Percentiles rank a stretch among this genome's conserved stretches.
phyloP scores from a whole-genome alignment of 371 early-diverging fungal species.

The Mucor saturninus region DNA sequence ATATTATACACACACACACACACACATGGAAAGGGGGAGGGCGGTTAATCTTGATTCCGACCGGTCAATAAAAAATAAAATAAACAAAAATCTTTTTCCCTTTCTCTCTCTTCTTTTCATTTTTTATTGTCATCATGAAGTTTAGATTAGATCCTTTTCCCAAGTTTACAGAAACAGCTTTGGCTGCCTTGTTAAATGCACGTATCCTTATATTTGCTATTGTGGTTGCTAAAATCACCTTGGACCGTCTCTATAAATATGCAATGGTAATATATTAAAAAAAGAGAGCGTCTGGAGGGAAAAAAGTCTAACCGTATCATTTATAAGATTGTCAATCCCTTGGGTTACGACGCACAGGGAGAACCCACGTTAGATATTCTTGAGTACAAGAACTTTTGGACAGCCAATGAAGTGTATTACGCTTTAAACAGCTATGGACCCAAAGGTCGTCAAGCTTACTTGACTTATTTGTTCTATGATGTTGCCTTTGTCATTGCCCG shows the following conservation, averaged over 20 bases:
- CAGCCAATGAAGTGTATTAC: conserved; percentile 38
- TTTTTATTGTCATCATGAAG: conserved; percentile 15
- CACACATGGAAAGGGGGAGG: neutral
- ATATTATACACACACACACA: too few relatives aligned
- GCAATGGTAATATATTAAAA: conserved; percentile 33
- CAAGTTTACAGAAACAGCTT: conserved; percentile 26
- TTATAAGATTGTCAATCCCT: conserved; percentile 47
- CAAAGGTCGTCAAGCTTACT: conserved; percentile 51
- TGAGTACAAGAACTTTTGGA: conserved; percentile 44
- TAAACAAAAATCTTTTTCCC: neutral
- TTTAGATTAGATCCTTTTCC: conserved; percentile 51
- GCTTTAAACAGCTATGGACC: conserved; percentile 40
- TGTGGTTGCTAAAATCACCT: conserved; percentile 46
- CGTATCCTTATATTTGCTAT: conserved; percentile 42
- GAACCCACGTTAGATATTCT: conserved; percentile 47
- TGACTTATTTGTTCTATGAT: conserved; percentile 41
- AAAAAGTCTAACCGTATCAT: neutral
- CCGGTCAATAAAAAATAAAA: neutral
- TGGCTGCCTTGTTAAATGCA: conserved; percentile 41
- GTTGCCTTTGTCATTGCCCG: conserved; percentile 41
- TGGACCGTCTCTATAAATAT: conserved; percentile 50
- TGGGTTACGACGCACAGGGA: conserved; percentile 33
- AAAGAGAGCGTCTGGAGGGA: neutral
- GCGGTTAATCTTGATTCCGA: neutral
- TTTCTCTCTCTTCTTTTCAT: neutral